Conservation (phyloP, 169 alveolate genomes). For the Plasmodium knowlesi region DNA sequence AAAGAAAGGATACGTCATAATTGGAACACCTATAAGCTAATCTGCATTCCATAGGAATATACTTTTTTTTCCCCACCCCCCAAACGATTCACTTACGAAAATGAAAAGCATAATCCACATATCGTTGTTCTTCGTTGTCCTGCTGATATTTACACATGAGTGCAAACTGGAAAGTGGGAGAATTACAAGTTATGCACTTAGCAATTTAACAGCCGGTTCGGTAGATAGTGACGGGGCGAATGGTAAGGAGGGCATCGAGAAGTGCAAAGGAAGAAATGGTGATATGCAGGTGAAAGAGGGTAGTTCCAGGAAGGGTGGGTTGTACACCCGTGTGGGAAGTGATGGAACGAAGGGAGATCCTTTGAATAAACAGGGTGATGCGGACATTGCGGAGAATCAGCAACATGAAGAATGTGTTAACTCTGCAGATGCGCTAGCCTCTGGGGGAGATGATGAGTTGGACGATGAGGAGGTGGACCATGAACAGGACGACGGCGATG, state of each 20-base stretch:
- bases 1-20: not conserved
- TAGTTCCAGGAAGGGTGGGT: not conserved
- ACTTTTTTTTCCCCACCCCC: not conserved
- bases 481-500: not conserved
- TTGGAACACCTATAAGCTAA: not conserved
- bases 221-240: not conserved
- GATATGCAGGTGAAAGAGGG: not conserved
- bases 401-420: not conserved
- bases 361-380: not conserved
- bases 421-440: not conserved
- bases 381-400: not conserved
- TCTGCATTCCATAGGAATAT: not conserved
- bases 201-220: not conserved
- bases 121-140: not conserved
- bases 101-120: not conserved
- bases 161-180: not conserved
- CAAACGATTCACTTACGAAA: not conserved
- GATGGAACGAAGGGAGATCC: not conserved
- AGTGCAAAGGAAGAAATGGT: not conserved
- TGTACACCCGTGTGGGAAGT: not conserved
- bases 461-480: not conserved
- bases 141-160: not conserved
- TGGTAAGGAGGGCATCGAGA: not conserved
- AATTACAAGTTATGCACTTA: not conserved
- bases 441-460: not conserved